Percentiles rank a stretch among this genome's conserved stretches.
Evolutionary conservation across 2,329 filamentous ascomycete genomes (phyloP).

Genomic region (Pezicula neosporulosa): DNA sequence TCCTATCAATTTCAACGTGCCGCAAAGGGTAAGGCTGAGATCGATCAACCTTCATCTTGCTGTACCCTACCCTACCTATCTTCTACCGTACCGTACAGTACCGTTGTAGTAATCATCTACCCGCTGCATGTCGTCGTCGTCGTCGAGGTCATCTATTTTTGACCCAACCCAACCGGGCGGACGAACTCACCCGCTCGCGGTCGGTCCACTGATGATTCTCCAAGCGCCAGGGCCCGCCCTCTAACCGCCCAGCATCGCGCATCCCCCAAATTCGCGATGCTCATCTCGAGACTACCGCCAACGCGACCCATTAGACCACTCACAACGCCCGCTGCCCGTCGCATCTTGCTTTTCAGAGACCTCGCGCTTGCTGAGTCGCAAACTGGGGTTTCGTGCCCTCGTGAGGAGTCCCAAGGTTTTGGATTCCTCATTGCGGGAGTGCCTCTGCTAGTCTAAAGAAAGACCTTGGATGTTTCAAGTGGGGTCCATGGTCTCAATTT

Average conservation of each 20-base stretch:
- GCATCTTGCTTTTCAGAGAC: slow-evolving; percentile 6
- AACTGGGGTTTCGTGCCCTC: slow-evolving; percentile 2
- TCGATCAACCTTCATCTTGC: not conserved
- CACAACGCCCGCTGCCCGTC: not conserved
- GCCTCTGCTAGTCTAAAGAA: not conserved
- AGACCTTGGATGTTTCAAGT: no score
- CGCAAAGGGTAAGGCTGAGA: slow-evolving; percentile 2
- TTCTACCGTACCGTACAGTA: no score
- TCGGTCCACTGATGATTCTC: not conserved
- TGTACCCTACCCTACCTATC: no score
- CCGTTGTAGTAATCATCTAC: no score
- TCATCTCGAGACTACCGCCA: slow-evolving; percentile 9
- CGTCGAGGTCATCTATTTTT: slow-evolving; percentile 7
- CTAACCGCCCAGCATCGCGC: slow-evolving; percentile 11
- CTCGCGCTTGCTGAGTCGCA: slow-evolving; percentile 11
- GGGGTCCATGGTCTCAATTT: slow-evolving; percentile 15
- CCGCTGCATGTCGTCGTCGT: no score
- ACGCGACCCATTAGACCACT: slow-evolving; percentile 5
- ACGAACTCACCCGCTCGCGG: no score
- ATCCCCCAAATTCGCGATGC: slow-evolving; percentile 1
- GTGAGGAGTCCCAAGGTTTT: not conserved
- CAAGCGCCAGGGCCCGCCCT: slow-evolving; percentile 9
- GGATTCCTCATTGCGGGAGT: slow-evolving; percentile 3
- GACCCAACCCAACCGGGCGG: not conserved
- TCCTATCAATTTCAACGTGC: no score